Evolutionary conservation across 164 flowering plant genomes (phyloP), one percentile per base, ranked within the genome.

Genomic region (Litsea cubeba): DNA sequence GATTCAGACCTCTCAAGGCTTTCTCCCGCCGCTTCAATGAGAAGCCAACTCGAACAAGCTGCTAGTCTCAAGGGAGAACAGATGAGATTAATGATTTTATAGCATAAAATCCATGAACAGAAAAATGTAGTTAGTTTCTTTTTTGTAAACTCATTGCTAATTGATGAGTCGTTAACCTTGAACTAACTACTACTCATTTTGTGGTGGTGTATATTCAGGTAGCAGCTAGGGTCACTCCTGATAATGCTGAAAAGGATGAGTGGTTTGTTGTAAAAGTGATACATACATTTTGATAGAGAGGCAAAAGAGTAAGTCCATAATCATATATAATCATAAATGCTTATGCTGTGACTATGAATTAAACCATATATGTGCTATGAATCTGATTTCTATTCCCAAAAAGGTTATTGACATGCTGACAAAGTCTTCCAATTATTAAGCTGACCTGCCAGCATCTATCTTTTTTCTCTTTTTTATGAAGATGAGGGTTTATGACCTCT

Each of bases 231-330:
- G 93, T 94, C 75, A 87, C 85, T 51, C 83, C 78, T 72, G 97
- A 87, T 77, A 88, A 88, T 72, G 91, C 89, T 76, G 97, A 91
- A 17, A 95, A 95, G 76, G 97, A 93, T 77, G 98, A 95, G 82
- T 95, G 97, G 97, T 77, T 91, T 83, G 89, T 95, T 75, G 97
- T 95, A n/a, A 95, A 95, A 87, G 99, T 95, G 22, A 89, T 86
- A 71, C n/a, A n/a, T n/a, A n/a, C 89, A 91, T 74, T 93, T 91
- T 78, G 96, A 95, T 72, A 83, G 85, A 82, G 98, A 95, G 80
- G 82, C 97, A 32, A 90, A 83, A 83, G 97, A 87, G 99, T 95
- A 88, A 93, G 99, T 84, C 26, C 70, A 11, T 12, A 15, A 30
- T 69, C 58, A 46, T 23, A 8, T 30, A 30, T 30, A 30, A 30